Base-by-base conservation (phyloP, 2,329 filamentous ascomycete species). In the Colletotrichum musae region DNA sequence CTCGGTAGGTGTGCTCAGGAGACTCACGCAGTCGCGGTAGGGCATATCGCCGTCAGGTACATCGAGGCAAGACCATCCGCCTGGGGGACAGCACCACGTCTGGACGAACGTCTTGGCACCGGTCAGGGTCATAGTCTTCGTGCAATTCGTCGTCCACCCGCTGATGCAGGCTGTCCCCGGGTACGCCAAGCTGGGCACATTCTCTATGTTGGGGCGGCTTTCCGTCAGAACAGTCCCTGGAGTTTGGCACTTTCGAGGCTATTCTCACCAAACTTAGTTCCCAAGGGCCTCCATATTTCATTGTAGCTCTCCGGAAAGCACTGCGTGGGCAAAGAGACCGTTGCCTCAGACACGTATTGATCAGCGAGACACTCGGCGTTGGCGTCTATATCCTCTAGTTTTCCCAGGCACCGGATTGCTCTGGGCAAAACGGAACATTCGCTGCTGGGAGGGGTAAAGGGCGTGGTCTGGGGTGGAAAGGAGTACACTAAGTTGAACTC, bases 51-150 rank as follows among this genome's bases (percentile, higher is more conserved):
- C 32, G 2, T n/a, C n/a, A 9, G 24, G 21, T 2, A 7, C 16
- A 1, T 13, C 5, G 41, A 62, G 51, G 32, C 64, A 67, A 12
- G n/a, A 18, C 50, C 59, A 67, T 4, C 21, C 32, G 5, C 58
- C 45, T 3, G 61, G 61, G 16, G 58, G 64, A 3, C 64, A 67
- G 5, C 64, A 67, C 64, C 64, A 67, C 1, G 6, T 24, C 52
- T 67, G 64, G 9, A n/a, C 1, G 12, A 48, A 67, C 2, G 50
- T 56, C 0, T 54, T 28, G n/a, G 21, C 43, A 43, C 21, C 41
- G 1, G 5, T 10, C 4, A 50, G 5, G 6, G 41, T 48, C 6
- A 57, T 13, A 13, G 7, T 43, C 15, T 6, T 53, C 13, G 15
- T 53, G 47, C 58, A 61, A 0, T 48, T 48, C 21, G 36, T 3